A percentile compares a stretch with the other conserved stretches of the same genome.
Evolutionary conservation across 352 stramenopile genomes (phyloP).

Genomic region (Phytopythium ostracodes): DNA sequence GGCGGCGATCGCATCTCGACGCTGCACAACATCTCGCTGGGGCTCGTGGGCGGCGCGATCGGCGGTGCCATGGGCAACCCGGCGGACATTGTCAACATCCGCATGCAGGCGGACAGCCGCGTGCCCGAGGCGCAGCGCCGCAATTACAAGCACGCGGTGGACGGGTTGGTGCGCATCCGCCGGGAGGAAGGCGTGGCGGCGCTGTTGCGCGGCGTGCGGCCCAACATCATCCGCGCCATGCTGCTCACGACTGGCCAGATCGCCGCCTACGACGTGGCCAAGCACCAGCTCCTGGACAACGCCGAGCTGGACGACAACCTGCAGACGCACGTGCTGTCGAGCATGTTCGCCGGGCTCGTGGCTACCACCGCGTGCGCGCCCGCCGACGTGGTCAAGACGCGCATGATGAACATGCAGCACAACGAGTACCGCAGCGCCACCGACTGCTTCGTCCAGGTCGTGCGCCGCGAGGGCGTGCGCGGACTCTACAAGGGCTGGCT

Average conservation of each 20-base stretch:
- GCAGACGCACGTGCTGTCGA: slow-evolving; percentile 65
- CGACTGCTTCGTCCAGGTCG: slow-evolving; percentile 79
- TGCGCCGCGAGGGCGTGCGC: slow-evolving; percentile 66
- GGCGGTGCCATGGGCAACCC: slow-evolving; percentile 69
- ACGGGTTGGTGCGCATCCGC: slow-evolving; percentile 60
- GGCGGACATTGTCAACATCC: slow-evolving; percentile 82
- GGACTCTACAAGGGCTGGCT: slow-evolving; percentile 85
- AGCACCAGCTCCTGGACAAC: slow-evolving; percentile 48
- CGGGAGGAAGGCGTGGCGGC: slow-evolving; percentile 59
- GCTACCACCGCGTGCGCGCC: slow-evolving; percentile 75
- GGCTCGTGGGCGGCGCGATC: slow-evolving; percentile 63
- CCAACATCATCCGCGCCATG: slow-evolving; percentile 85
- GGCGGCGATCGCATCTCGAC: slow-evolving; percentile 63
- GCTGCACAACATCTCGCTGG: slow-evolving; percentile 61
- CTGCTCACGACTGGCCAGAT: slow-evolving; percentile 81
- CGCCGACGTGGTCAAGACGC: slow-evolving; percentile 79
- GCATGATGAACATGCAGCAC: slow-evolving; percentile 82
- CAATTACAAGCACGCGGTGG: slow-evolving; percentile 81
- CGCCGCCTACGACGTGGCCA: slow-evolving; percentile 77
- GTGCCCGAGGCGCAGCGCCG: slow-evolving; percentile 55
- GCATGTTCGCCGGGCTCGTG: slow-evolving; percentile 75
- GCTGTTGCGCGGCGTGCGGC: slow-evolving; percentile 66
- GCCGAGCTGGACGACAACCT: slow-evolving; percentile 54
- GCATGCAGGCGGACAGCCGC: slow-evolving; percentile 77
- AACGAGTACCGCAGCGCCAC: slow-evolving; percentile 76